These are phyloP conservation scores for Rhizopus delemar DNA, from an alignment of 371 early-diverging fungal species.

Conservation along the genomic window DNA sequence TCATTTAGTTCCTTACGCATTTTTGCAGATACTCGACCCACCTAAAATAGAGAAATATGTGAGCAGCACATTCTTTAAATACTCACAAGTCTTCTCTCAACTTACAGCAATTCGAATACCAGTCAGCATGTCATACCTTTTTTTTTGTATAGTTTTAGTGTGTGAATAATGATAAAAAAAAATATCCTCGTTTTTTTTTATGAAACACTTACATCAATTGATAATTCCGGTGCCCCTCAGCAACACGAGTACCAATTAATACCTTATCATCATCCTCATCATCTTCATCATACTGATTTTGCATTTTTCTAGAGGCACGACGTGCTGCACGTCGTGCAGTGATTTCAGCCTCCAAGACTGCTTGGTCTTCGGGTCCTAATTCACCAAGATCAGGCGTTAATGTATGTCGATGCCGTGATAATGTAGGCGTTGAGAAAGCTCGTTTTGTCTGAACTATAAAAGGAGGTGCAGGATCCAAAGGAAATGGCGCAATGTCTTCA, in stretches of 20 bases:
- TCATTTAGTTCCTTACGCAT: constrained; percentile 62
- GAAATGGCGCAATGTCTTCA: constrained; percentile 3
- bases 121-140: constrained; percentile 87
- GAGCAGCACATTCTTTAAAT: not conserved
- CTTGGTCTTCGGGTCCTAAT: constrained; percentile 41
- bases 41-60: not conserved
- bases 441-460: constrained; percentile 2
- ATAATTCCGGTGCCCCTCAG: constrained; percentile 70
- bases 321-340: constrained; percentile 42
- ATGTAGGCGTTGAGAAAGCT: constrained; percentile 3
- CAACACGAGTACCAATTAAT: constrained; percentile 66
- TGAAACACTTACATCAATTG: constrained; percentile 70
- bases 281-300: constrained; percentile 24
- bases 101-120: constrained; percentile 81
- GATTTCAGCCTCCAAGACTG: constrained; percentile 42
- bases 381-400: constrained; percentile 35
- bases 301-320: constrained; percentile 35
- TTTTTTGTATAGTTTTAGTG: not conserved
- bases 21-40: constrained; percentile 80
- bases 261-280: constrained; percentile 58
- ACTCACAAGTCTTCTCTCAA: not conserved
- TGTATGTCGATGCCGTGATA: constrained; percentile 14
- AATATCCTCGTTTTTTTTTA: not conserved
- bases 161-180: not conserved
- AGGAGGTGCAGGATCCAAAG: not conserved